Conservation (phyloP, 495 filamentous ascomycete species). For the Cenococcum geophilum region DNA sequence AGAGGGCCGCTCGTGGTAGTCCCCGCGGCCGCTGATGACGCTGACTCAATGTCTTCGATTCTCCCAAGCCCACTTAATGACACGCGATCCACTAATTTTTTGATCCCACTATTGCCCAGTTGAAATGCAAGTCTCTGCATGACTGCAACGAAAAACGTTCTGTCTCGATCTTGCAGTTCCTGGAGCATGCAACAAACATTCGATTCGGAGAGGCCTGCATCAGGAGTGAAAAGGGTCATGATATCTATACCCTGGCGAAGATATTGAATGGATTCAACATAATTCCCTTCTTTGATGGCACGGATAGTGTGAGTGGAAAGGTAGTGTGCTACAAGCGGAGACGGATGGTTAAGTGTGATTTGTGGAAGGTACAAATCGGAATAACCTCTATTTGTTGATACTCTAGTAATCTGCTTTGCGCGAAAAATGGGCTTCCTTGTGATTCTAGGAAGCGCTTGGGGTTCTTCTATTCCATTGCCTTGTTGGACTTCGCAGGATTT, state of each 20-base stretch:
- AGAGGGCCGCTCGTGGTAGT: background rate
- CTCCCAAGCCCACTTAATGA: background rate
- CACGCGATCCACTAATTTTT: background rate
- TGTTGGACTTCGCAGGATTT: no score
- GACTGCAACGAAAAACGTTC: background rate
- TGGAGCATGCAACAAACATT: background rate
- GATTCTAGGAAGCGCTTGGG: no score
- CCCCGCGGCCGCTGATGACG: background rate
- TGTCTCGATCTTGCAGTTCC: background rate
- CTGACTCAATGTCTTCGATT: background rate
- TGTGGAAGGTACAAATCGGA: no score
- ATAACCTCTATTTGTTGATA: no score
- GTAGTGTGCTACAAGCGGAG: background rate
- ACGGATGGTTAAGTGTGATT: background rate
- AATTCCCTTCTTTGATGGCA: background rate
- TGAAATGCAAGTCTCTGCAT: background rate
- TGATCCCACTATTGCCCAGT: background rate
- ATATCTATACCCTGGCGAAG: background rate
- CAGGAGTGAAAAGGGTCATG: background rate
- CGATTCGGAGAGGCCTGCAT: background rate
- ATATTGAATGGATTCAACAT: background rate
- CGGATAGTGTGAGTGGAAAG: background rate
- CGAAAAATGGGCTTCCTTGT: no score
- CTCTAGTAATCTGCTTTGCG: no score
- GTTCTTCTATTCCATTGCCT: no score